phyloP scores from a whole-genome alignment of 768 basidiomycete species.

The Trametes cinnabarina region DNA sequence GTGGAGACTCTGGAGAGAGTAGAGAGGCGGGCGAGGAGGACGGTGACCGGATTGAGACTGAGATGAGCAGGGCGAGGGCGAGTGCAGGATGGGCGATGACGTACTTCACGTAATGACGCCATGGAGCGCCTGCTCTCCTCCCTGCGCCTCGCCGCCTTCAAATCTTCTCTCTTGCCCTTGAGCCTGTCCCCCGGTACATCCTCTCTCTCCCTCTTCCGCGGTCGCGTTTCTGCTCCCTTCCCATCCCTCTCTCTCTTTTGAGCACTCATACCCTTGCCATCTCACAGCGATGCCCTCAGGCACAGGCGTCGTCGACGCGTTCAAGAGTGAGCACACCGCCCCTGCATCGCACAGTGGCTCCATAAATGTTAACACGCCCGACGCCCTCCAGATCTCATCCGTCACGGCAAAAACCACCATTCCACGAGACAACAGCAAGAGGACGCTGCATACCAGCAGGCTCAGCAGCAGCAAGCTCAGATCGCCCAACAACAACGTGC shows the following conservation, averaged over 20 bases:
- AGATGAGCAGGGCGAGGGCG: neutral
- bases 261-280: constrained; percentile 1
- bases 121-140: constrained; percentile 14
- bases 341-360: neutral
- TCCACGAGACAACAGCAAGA: constrained; percentile 22
- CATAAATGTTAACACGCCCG: neutral
- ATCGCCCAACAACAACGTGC: constrained; percentile 14
- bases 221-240: neutral
- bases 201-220: no score
- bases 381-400: constrained; percentile 44
- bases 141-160: constrained; percentile 16
- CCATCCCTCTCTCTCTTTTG: neutral
- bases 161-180: neutral
- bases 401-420: constrained; percentile 50
- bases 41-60: neutral
- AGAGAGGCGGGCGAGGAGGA: neutral
- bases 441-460: constrained; percentile 15
- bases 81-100: constrained; percentile 14
- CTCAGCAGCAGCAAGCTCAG: constrained; percentile 16
- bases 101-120: constrained; percentile 16
- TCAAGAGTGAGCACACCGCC: constrained; percentile 64
- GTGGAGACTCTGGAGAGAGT: constrained; percentile 1
- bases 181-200: neutral
- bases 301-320: constrained; percentile 72
- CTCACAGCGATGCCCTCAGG: constrained; percentile 52